Conservation (phyloP, 805 yeast genomes). For the Ogataea pilisensis region DNA sequence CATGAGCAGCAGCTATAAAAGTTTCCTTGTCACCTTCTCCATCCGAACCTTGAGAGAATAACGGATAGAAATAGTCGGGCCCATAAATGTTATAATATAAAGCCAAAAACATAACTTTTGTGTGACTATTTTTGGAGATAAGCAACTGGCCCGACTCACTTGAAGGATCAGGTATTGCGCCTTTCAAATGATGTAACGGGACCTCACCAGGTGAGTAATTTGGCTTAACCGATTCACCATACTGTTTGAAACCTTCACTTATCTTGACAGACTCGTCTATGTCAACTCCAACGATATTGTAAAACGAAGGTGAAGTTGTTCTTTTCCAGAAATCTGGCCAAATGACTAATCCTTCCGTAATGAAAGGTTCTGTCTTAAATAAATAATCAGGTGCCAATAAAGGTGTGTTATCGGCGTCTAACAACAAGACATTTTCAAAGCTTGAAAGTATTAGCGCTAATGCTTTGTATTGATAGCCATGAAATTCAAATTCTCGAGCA, state of each 20-base stretch:
- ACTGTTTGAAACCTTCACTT: slow-evolving; percentile 36
- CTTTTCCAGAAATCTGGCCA: slow-evolving; percentile 48
- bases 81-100: slow-evolving; percentile 60
- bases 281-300: slow-evolving; percentile 43
- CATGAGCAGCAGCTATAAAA: slow-evolving; percentile 56
- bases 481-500: slow-evolving; percentile 39
- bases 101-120: slow-evolving; percentile 48
- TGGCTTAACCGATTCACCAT: slow-evolving; percentile 22
- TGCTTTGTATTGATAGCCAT: slow-evolving; percentile 63
- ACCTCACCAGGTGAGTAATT: slow-evolving; percentile 32
- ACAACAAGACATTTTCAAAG: slow-evolving; percentile 60
- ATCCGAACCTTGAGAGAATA: slow-evolving; percentile 43
- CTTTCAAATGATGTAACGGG: slow-evolving; percentile 56
- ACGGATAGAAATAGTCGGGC: slow-evolving; percentile 51
- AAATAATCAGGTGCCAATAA: slow-evolving; percentile 54
- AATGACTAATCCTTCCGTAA: slow-evolving; percentile 46
- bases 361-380: slow-evolving; percentile 55
- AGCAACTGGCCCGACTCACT: slow-evolving; percentile 64
- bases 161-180: slow-evolving; percentile 60
- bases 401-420: slow-evolving; percentile 75
- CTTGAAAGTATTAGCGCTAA: slow-evolving; percentile 64
- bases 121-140: slow-evolving; percentile 52
- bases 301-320: slow-evolving; percentile 48
- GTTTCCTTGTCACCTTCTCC: slow-evolving; percentile 61
- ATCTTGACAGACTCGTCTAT: slow-evolving; percentile 37